A percentile compares a stretch with the other conserved stretches of the same genome.
These are phyloP conservation scores for Pharnaceum exiguum DNA, from an alignment of 148 eudicot genomes.

Conservation along the genomic window DNA sequence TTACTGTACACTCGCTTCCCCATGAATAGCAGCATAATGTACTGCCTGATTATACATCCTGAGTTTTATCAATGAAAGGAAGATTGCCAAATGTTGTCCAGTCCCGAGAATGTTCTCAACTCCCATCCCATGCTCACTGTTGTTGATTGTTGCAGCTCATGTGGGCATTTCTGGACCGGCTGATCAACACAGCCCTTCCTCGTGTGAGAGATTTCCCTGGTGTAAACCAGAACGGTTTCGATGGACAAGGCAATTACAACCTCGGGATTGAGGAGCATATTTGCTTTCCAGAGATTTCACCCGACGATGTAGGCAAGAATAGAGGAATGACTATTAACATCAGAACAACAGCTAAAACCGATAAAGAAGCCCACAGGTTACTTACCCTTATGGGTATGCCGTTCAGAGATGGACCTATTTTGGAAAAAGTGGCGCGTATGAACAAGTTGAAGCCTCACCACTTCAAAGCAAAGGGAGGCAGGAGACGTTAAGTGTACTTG, in stretches of 20 bases:
- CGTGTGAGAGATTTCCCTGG: slow-evolving; percentile 93
- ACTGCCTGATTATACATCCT: too few species aligned
- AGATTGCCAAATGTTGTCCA: neutral
- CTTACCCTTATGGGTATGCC: slow-evolving; percentile 96
- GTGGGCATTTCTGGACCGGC: slow-evolving; percentile 90
- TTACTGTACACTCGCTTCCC: too few species aligned
- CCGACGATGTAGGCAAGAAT: slow-evolving; percentile 67
- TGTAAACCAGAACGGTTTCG: slow-evolving; percentile 85
- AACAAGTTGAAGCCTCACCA: slow-evolving; percentile 92
- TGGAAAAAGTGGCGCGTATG: slow-evolving; percentile 42
- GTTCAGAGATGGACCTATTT: slow-evolving; percentile 72
- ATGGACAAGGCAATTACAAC: slow-evolving; percentile 94
- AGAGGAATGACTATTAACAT: slow-evolving; percentile 97
- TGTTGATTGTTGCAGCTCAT: slow-evolving; percentile 48
- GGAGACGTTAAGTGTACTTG: slow-evolving; percentile 22
- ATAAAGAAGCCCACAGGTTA: slow-evolving; percentile 75
- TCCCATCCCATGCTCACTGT: neutral
- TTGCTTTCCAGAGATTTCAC: slow-evolving; percentile 80
- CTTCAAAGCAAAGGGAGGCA: slow-evolving; percentile 56
- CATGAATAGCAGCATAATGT: too few species aligned
- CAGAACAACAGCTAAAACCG: slow-evolving; percentile 79
- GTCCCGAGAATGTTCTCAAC: neutral
- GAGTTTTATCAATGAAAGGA: too few species aligned
- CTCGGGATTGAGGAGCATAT: slow-evolving; percentile 77
- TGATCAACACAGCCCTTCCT: slow-evolving; percentile 89